Conservation (phyloP, 805 yeast genomes). For the Cyberlindnera galapagoensis region DNA sequence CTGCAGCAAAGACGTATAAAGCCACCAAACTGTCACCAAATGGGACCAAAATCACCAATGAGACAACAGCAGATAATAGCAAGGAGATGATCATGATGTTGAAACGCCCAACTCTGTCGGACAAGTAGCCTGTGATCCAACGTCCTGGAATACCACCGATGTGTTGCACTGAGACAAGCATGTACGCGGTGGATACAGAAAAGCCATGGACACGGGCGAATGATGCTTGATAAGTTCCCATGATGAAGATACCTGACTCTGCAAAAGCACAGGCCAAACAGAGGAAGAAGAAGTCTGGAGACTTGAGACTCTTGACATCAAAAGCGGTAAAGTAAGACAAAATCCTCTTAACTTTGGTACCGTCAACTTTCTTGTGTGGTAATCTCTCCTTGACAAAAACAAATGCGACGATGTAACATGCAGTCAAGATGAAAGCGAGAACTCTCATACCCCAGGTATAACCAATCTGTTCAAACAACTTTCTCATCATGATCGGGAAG, state of each 20-base stretch:
- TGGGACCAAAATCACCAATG: constrained; percentile 33
- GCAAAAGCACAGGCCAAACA: constrained; percentile 39
- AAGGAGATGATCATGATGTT: constrained; percentile 40
- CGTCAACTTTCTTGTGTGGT: constrained; percentile 22
- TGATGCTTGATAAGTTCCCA: constrained; percentile 44
- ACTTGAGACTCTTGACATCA: constrained; percentile 35
- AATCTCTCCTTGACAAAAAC: constrained; percentile 37
- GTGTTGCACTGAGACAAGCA: constrained; percentile 40
- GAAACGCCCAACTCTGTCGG: constrained; percentile 43
- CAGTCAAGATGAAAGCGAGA: constrained; percentile 38
- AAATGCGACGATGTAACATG: constrained; percentile 27
- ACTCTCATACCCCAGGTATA: constrained; percentile 53
- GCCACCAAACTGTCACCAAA: constrained; percentile 28
- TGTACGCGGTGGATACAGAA: constrained; percentile 31
- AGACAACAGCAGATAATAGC: constrained; percentile 24
- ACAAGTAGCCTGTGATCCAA: constrained; percentile 36
- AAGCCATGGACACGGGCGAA: constrained; percentile 43
- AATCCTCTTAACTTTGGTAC: constrained; percentile 22
- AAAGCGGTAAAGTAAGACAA: constrained; percentile 24
- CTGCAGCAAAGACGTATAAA: constrained; percentile 37
- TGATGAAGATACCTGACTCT: constrained; percentile 39
- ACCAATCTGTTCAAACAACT: constrained; percentile 39
- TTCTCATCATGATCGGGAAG: constrained; percentile 46
- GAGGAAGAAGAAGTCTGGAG: constrained; percentile 36
- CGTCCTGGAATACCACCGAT: constrained; percentile 37